A percentile compares a stretch with the other conserved stretches of the same genome.
phyloP scores from a whole-genome alignment of 768 basidiomycete species.

The Tylopilus subfusipes region DNA sequence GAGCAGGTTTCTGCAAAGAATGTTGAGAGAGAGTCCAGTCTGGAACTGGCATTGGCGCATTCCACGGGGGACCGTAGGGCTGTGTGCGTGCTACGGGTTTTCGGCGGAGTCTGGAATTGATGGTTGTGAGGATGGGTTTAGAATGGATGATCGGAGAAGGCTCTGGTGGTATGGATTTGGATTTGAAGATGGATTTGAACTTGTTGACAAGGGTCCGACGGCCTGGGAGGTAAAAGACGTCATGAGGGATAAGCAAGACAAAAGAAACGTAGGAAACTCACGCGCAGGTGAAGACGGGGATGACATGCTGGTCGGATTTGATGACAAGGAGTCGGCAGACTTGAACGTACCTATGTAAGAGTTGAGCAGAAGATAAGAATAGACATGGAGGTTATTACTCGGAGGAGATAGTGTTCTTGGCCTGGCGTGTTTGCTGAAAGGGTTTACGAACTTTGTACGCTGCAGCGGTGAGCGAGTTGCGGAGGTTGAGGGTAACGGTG shows the following conservation, averaged over 20 bases:
- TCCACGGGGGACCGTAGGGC: slow-evolving; percentile 38
- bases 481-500: not conserved
- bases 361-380: not conserved
- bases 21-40: slow-evolving; percentile 1
- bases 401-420: slow-evolving; percentile 15
- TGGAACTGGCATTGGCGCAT: slow-evolving; percentile 26
- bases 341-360: slow-evolving; percentile 3
- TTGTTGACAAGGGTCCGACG: slow-evolving; percentile 14
- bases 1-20: not conserved
- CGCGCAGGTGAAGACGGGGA: not conserved
- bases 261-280: not conserved
- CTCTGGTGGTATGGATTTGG: slow-evolving; percentile 9
- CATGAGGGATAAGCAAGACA: not conserved
- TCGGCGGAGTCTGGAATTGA: slow-evolving; percentile 16
- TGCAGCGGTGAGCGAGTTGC: not conserved
- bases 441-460: slow-evolving; percentile 15
- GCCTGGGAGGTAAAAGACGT: slow-evolving; percentile 3
- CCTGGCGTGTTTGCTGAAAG: slow-evolving; percentile 16
- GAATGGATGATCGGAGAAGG: slow-evolving; percentile 3
- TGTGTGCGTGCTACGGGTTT: slow-evolving; percentile 34
- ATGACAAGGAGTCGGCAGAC: not conserved
- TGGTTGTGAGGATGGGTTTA: slow-evolving; percentile 10
- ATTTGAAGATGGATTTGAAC: slow-evolving; percentile 22
- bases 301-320: not conserved
- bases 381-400: slow-evolving; percentile 4